phyloP scores from a whole-genome alignment of 2,329 filamentous ascomycete genomes.

The Helicocarpus griseus region DNA sequence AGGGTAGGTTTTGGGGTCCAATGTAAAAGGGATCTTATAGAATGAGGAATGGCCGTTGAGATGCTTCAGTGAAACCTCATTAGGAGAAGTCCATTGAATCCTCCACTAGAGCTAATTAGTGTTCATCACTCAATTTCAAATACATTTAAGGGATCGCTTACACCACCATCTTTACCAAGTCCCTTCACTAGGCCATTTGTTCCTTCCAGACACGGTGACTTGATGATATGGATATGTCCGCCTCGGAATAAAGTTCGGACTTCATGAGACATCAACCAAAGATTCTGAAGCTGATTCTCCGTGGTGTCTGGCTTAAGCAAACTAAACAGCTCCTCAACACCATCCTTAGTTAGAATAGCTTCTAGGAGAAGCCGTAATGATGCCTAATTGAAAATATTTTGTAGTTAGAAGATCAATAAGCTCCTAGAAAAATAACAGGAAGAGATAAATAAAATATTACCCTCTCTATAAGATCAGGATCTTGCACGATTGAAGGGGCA shows the following conservation, averaged over 20 bases:
- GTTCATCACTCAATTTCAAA: neutral
- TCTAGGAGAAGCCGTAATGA: neutral
- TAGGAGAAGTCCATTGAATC: neutral
- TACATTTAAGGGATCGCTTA: neutral
- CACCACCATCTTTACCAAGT: neutral
- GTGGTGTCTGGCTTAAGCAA: neutral
- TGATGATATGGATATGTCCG: conserved; percentile 2
- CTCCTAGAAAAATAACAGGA: too few species aligned
- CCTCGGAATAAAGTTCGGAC: neutral
- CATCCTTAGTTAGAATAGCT: neutral
- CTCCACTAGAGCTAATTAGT: neutral
- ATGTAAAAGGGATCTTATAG: conserved; percentile 1
- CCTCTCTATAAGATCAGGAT: neutral
- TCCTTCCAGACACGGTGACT: neutral
- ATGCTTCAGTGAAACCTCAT: neutral
- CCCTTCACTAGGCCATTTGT: neutral
- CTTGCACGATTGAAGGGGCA: neutral
- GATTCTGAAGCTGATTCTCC: conserved; percentile 2
- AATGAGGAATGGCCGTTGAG: neutral
- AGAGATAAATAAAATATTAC: neutral
- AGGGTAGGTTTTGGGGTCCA: neutral
- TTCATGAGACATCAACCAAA: conserved; percentile 1
- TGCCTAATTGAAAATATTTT: neutral
- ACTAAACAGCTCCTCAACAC: neutral
- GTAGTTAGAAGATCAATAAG: neutral